Evolutionary conservation across 805 yeast species (phyloP).

Genomic region (Tetrapisispora fleetii): DNA sequence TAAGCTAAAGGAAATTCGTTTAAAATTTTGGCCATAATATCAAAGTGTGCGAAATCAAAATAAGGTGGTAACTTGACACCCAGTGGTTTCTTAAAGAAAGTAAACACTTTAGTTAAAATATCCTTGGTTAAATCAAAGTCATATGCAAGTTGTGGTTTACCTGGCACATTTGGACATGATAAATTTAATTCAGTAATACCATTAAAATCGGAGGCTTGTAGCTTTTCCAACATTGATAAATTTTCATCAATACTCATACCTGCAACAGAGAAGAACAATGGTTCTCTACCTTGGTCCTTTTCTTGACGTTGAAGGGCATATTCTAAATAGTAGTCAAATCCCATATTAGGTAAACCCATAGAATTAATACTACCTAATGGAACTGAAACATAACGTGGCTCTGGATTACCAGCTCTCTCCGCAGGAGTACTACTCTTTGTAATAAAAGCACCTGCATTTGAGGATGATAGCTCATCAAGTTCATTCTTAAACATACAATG

Average conservation of each 20-base stretch:
- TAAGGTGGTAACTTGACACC: slow-evolving; percentile 27
- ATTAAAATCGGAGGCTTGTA: slow-evolving; percentile 21
- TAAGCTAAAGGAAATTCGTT: slow-evolving; percentile 23
- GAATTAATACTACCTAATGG: slow-evolving; percentile 27
- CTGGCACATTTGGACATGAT: slow-evolving; percentile 29
- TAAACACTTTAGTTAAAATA: slow-evolving; percentile 18
- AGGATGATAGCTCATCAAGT: slow-evolving; percentile 18
- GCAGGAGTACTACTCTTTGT: slow-evolving; percentile 23
- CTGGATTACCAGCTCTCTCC: slow-evolving; percentile 24
- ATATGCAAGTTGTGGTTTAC: slow-evolving; percentile 28
- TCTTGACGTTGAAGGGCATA: slow-evolving; percentile 18
- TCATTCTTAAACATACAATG: slow-evolving; percentile 24
- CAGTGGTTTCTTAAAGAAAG: slow-evolving; percentile 23
- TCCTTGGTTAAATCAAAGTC: slow-evolving; percentile 22
- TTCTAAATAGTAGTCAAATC: slow-evolving; percentile 22
- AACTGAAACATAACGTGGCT: slow-evolving; percentile 25
- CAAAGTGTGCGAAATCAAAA: slow-evolving; percentile 28
- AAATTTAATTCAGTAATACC: slow-evolving; percentile 25
- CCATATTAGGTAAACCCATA: slow-evolving; percentile 27
- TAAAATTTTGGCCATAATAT: slow-evolving; percentile 20
- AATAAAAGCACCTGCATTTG: slow-evolving; percentile 23
- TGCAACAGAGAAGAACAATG: slow-evolving; percentile 23
- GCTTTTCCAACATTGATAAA: slow-evolving; percentile 12
- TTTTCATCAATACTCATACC: slow-evolving; percentile 27
- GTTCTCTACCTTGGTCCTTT: slow-evolving; percentile 9